Base-by-base conservation (phyloP, 495 filamentous ascomycete genomes). In the Cercophora scortea region DNA sequence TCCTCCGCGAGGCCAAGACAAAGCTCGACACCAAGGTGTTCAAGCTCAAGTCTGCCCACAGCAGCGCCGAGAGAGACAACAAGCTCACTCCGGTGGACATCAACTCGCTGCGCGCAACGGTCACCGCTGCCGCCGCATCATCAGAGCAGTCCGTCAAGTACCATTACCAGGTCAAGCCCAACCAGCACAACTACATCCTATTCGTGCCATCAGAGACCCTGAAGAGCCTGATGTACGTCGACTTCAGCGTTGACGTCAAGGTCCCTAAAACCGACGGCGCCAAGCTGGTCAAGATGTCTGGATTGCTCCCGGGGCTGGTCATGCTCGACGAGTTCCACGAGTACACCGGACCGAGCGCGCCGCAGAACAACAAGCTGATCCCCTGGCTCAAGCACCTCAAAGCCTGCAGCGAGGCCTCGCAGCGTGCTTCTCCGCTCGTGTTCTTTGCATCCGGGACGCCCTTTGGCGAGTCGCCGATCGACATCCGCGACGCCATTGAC, bases 301-400 rank as follows among this genome's bases (percentile, higher is more conserved):
- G 42, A 3, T 39, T 65, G 9, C 1, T 62, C 10, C 60, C 62
- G 3, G 60, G 60, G 3, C 42, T 59, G n/a, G 46, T 65, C 10
- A 35, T 65, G 47, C 47, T 62, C 36, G 62, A 65, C 49, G 62
- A 65, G 53, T 65, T 60, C 49, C 60, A 65, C 55, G 56, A 65
- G 52, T 61, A 62, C 42, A 49, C 49, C 12, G 25, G 25, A 2
- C 25, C 25, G 25, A 25, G 25, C 25, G 15, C 16, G 10, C 8
- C 35, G 11, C 11, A 2, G 39, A 32, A 18, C 39, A 52, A n/a
- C 45, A 32, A n/a, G 5, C 42, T 34, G 0, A 15, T 53, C n/a
- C 32, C 34, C 10, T 65, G 62, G 60, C 55, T 65, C n/a, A 43
- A 59, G 45, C 39, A 51, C 10, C 42, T 62, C 15, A 58, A 58